These are phyloP conservation scores for Capronia epimyces DNA, from an alignment of 2,329 filamentous ascomycete species.

Conservation along the genomic window DNA sequence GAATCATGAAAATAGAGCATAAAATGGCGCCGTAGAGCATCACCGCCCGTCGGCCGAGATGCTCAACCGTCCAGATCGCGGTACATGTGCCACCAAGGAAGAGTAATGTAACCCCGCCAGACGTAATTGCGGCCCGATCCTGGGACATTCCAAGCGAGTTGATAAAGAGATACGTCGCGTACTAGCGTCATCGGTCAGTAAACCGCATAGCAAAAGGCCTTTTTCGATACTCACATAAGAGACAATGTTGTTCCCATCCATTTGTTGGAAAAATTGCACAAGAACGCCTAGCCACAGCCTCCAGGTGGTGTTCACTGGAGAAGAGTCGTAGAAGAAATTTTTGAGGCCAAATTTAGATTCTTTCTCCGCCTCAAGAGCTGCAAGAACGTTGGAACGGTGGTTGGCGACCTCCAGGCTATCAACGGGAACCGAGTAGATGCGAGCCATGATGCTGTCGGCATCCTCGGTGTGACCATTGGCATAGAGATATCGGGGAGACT, in stretches of 20 bases:
- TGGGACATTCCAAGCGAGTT: constrained; percentile 25
- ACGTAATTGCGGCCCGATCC: constrained; percentile 20
- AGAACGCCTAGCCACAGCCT: constrained; percentile 20
- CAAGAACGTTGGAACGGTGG: constrained; percentile 14
- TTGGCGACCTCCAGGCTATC: constrained; percentile 11
- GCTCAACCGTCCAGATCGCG: constrained; percentile 21
- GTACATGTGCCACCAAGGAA: constrained; percentile 19
- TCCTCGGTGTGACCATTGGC: constrained; percentile 13
- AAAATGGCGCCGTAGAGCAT: constrained; percentile 20
- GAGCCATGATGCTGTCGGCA: constrained; percentile 17
- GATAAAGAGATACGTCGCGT: constrained; percentile 28
- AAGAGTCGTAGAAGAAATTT: constrained; percentile 18
- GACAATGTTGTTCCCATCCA: constrained; percentile 18
- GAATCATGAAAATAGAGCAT: constrained; percentile 17
- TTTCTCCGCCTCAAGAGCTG: constrained; percentile 18
- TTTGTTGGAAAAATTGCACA: constrained; percentile 19
- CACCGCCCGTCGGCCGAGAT: constrained; percentile 12
- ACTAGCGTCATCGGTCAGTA: constrained; percentile 7
- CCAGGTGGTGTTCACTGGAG: constrained; percentile 18
- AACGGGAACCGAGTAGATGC: constrained; percentile 14
- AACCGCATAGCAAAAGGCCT: neutral
- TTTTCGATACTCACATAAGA: constrained; percentile 2
- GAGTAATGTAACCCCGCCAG: constrained; percentile 16
- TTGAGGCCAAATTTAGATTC: constrained; percentile 18
- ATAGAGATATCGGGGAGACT: constrained; percentile 32